Percentiles rank a stretch among this genome's conserved stretches.
phyloP scores from a whole-genome alignment of 345 rosid genomes.

The Conringia planisiliqua region DNA sequence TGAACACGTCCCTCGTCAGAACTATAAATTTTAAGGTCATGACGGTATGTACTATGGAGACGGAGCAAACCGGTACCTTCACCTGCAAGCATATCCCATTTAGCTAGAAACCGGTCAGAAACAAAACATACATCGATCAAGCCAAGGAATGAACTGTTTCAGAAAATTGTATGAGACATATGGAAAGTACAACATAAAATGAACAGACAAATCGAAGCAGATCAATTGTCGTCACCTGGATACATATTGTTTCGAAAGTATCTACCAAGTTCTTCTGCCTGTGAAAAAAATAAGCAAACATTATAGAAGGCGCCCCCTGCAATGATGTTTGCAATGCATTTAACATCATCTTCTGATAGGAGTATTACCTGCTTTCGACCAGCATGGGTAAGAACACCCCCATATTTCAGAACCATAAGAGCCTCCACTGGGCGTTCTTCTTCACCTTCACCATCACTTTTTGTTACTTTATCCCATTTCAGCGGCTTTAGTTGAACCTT shows the following conservation, averaged over 20 bases:
- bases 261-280: conserved; percentile 99
- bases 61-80: conserved; percentile 99
- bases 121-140: background rate
- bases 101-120: conserved; percentile 3
- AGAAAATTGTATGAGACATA: background rate
- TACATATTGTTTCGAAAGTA: conserved; percentile 95
- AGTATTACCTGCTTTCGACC: conserved; percentile 90
- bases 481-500: conserved; percentile 97
- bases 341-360: background rate
- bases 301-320: background rate
- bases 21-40: conserved; percentile 98
- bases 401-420: conserved; percentile 96
- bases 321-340: background rate
- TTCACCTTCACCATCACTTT: conserved; percentile 84
- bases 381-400: conserved; percentile 99
- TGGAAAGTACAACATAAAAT: background rate
- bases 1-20: conserved; percentile 99
- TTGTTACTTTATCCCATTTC: conserved; percentile 80
- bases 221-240: conserved; percentile 62
- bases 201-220: conserved; percentile 7
- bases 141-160: conserved; percentile 7
- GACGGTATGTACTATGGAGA: conserved; percentile 97
- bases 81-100: conserved; percentile 47
- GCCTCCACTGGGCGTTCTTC: conserved; percentile 98
- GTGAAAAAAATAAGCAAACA: conserved; percentile 31